Base-by-base conservation (phyloP, 2,329 filamentous ascomycete genomes). In the Hymenoscyphus occultus region DNA sequence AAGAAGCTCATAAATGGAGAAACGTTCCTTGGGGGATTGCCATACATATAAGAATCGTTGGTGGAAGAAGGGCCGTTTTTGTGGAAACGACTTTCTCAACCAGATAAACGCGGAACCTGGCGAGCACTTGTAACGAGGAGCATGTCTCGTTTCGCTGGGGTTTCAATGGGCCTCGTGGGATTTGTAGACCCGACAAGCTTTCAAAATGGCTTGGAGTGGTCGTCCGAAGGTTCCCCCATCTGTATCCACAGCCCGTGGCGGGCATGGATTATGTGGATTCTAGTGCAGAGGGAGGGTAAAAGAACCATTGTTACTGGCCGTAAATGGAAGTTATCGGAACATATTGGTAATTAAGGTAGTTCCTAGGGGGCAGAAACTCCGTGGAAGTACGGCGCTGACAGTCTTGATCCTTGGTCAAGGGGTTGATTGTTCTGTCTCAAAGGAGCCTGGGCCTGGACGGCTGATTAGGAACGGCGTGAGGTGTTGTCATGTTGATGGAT, bases 101-200 rank as follows among this genome's bases (percentile, higher is more conserved):
- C 19, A 54, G 48, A 28, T 22, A 12, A 12, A 67, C n/a, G 22
- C 40, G 39, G 19, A 32, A 28, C n/a, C 42, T 28, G 39, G 39
- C 40, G 40, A 35, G 28, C 28, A 31, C 59, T 57, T 45, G 42
- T 54, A 59, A 62, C 13, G 48, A 51, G 12, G 28, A 39, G 45
- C 48, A 67, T 69, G 63, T 66, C 65, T 69, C 59, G 70, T 74
- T 73, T 74, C 70, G 70, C 71, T 70, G 69, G 65, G 70, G 71
- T 71, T 73, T 74, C 71, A 68, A 68, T 68, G 60, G 28, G 35
- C 28, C 40, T 68, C 57, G 61, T 60, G 56, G 65, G 62, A 63
- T 62, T 59, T 60, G 35, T 54, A 59, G 28, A 56, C 31, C 60
- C 16, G 35, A 56, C 28, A 32, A 14, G 48, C 5, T 56, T 9